These are phyloP conservation scores for Mikania micrantha DNA, from an alignment of 129 eudicot species.

Conservation along the genomic window DNA sequence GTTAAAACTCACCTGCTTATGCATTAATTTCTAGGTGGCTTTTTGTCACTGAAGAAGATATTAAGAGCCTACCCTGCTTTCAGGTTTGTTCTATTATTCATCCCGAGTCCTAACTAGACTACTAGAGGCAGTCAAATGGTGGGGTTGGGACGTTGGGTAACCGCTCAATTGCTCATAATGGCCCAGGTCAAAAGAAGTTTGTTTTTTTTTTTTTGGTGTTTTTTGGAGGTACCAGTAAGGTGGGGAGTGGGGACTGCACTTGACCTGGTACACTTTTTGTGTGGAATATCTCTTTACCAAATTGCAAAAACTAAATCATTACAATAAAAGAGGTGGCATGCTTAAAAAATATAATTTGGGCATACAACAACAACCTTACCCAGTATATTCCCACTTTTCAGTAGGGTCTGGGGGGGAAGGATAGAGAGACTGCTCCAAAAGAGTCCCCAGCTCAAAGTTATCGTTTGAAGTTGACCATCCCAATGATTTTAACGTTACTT, in stretches of 20 bases:
- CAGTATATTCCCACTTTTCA: too few relatives aligned
- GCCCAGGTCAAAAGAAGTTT: neutral
- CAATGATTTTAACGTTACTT: too few relatives aligned
- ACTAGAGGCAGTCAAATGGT: neutral
- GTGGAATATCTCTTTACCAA: neutral
- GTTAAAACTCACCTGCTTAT: conserved; percentile 1
- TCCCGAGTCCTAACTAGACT: conserved; percentile 6
- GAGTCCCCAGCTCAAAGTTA: too few relatives aligned
- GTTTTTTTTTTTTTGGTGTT: too few relatives aligned
- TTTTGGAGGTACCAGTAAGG: neutral
- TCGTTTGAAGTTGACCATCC: too few relatives aligned
- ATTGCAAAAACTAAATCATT: neutral
- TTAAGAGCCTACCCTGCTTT: conserved; percentile 76
- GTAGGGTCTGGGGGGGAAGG: too few relatives aligned
- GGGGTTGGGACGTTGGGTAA: too few relatives aligned
- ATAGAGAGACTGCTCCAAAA: too few relatives aligned
- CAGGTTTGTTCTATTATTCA: conserved; percentile 40
- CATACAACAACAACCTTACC: too few relatives aligned
- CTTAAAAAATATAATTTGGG: neutral
- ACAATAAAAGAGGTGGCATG: neutral
- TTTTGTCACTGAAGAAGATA: conserved; percentile 92
- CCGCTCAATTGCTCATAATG: neutral
- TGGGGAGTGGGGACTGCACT: neutral
- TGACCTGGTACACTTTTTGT: neutral
- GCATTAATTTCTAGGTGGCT: conserved; percentile 56